These are phyloP conservation scores for Fusarium sp. DNA, from an alignment of 2,329 filamentous ascomycete species.

Conservation along the genomic window DNA sequence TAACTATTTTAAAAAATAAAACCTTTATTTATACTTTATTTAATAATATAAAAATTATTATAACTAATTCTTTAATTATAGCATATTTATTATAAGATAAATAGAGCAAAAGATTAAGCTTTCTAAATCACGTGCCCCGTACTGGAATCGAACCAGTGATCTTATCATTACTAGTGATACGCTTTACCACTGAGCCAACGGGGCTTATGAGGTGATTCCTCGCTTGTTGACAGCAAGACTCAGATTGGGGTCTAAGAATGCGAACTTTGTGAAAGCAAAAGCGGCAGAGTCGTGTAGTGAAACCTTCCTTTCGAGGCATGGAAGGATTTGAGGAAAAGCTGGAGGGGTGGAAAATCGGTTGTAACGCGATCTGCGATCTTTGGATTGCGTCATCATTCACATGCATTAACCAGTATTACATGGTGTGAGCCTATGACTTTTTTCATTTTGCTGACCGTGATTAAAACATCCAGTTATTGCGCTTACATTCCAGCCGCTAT, in stretches of 20 bases:
- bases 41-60: not conserved
- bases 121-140: conserved; percentile 28
- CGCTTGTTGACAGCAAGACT: rapidly evolving
- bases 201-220: conserved; percentile 40
- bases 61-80: not conserved
- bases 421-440: too few species aligned
- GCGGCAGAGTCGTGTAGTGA: not conserved
- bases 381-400: too few species aligned
- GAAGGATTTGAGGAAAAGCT: too few species aligned
- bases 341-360: too few species aligned
- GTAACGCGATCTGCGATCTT: too few species aligned
- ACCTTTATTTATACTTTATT: too few species aligned
- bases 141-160: conserved; percentile 47
- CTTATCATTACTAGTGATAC: conserved; percentile 49
- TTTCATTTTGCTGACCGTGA: too few species aligned
- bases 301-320: not conserved
- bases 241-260: not conserved
- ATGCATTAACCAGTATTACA: too few species aligned
- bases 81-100: not conserved
- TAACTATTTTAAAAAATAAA: not conserved
- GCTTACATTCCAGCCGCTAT: too few species aligned
- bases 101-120: not conserved
- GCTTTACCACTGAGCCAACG: conserved; percentile 49
- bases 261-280: rapidly evolving
- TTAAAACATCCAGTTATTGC: too few species aligned